Conservation (phyloP, 2,329 filamentous ascomycete species). For the Neonectria coccinea region DNA sequence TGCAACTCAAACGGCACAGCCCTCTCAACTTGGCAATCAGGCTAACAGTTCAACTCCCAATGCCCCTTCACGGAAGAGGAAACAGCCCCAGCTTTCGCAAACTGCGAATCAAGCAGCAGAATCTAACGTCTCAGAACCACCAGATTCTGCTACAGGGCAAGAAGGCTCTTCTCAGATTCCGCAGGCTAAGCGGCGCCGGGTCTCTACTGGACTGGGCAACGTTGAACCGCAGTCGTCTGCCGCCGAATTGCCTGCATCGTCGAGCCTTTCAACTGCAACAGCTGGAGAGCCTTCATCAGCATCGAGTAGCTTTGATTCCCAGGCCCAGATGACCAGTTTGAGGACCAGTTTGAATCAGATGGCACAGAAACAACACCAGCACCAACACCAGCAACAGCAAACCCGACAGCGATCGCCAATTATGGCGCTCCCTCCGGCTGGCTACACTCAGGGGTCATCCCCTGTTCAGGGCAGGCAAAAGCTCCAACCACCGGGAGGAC, state of each 20-base stretch:
- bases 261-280: constrained; percentile 23
- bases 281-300: constrained; percentile 25
- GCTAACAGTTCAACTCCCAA: not conserved
- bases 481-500: constrained; percentile 10
- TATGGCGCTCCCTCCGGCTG: constrained; percentile 17
- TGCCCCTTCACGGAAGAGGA: constrained; percentile 29
- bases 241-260: constrained; percentile 27
- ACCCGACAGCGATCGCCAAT: constrained; percentile 27
- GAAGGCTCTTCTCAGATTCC: constrained; percentile 26
- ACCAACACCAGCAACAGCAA: constrained; percentile 7
- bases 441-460: constrained; percentile 16
- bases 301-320: constrained; percentile 35
- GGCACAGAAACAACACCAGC: constrained; percentile 23
- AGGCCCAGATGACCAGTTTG: constrained; percentile 21
- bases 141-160: not conserved
- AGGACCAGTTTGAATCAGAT: constrained; percentile 18
- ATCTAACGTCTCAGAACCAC: constrained; percentile 13
- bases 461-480: constrained; percentile 11
- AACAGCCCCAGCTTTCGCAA: constrained; percentile 21
- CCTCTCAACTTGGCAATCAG: constrained; percentile 6
- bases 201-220: constrained; percentile 31
- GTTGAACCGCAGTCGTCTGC: constrained; percentile 27
- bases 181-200: constrained; percentile 45
- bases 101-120: constrained; percentile 4
- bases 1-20: constrained; percentile 2